These are phyloP conservation scores for Puccinia polysora DNA, from an alignment of 1,284 basidiomycete species.

Conservation along the genomic window DNA sequence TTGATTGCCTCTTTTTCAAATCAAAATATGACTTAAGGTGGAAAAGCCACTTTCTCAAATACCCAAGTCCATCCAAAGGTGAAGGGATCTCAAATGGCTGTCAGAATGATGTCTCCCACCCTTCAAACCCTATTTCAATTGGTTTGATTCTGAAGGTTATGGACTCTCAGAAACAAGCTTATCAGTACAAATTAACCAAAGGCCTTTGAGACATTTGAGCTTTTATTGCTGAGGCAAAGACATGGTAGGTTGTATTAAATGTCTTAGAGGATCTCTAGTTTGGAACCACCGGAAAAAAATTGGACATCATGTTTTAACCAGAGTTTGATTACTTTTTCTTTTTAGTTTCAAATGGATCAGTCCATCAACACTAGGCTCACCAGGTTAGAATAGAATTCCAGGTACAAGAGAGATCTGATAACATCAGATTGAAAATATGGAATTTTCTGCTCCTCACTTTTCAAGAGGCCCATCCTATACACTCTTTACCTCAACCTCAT, in stretches of 20 bases:
- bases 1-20: too few species aligned
- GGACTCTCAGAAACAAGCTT: constrained; percentile 7
- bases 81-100: constrained; percentile 11
- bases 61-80: neutral
- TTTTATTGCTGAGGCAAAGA: constrained; percentile 86
- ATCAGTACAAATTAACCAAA: constrained; percentile 52
- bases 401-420: constrained; percentile 58
- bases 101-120: constrained; percentile 21
- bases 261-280: too few species aligned
- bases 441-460: constrained; percentile 79
- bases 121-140: constrained; percentile 22
- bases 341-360: constrained; percentile 66
- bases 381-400: constrained; percentile 57
- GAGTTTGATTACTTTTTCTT: too few species aligned
- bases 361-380: constrained; percentile 79
- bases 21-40: neutral
- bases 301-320: too few species aligned
- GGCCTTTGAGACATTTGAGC: constrained; percentile 85
- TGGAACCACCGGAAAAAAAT: too few species aligned
- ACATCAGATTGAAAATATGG: constrained; percentile 61
- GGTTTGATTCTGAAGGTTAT: constrained; percentile 26
- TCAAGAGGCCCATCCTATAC: too few species aligned
- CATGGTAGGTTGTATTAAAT: constrained; percentile 78
- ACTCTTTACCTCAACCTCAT: too few species aligned
- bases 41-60: neutral